Evolutionary conservation across 805 yeast species (phyloP).

Genomic region (Sungouiozyma ichnusensis): DNA sequence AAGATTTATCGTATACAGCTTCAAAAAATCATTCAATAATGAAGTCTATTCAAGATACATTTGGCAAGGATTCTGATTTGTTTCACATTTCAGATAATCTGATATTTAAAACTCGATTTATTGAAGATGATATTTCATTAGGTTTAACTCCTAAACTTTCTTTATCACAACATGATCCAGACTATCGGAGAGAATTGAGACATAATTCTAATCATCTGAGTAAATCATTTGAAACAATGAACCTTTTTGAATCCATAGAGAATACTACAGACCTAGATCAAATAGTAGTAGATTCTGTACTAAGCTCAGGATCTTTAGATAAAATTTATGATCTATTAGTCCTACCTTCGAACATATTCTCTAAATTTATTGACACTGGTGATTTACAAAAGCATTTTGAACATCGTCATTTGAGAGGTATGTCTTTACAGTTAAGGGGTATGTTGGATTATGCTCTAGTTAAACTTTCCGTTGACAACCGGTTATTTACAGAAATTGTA

Average conservation of each 20-base stretch:
- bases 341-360: conserved; percentile 53
- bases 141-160: conserved; percentile 31
- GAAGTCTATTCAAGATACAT: conserved; percentile 49
- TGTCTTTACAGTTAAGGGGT: conserved; percentile 9
- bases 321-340: conserved; percentile 72
- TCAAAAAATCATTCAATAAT: conserved; percentile 40
- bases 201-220: conserved; percentile 15
- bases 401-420: conserved; percentile 11
- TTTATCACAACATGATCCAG: conserved; percentile 3
- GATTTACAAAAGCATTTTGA: conserved; percentile 35
- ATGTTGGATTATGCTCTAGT: conserved; percentile 32
- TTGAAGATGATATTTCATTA: conserved; percentile 13
- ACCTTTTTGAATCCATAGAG: conserved; percentile 22
- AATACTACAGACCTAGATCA: conserved; percentile 28
- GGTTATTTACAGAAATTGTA: conserved; percentile 53
- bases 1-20: conserved; percentile 16
- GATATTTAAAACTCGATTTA: conserved; percentile 45
- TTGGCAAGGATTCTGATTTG: conserved; percentile 49
- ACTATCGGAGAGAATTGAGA: conserved; percentile 15
- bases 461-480: conserved; percentile 51
- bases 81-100: conserved; percentile 47
- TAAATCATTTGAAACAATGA: conserved; percentile 23
- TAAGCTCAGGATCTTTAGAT: conserved; percentile 64
- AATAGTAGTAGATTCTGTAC: conserved; percentile 35
- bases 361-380: conserved; percentile 31